phyloP scores from a whole-genome alignment of 305 asterid species.

The Fraxinus angustifolia region DNA sequence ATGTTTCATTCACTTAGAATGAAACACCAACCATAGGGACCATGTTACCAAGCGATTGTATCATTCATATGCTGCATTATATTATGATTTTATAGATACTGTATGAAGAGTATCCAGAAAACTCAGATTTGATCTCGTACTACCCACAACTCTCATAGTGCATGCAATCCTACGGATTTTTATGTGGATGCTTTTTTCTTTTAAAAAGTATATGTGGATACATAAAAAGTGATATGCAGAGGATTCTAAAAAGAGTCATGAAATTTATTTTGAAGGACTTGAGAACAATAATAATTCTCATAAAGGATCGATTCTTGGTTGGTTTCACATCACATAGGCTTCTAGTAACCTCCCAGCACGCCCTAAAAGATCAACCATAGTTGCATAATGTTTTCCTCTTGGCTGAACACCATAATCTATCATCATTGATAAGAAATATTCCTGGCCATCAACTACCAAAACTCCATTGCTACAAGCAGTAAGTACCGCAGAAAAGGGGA shows the following conservation, averaged over 20 bases:
- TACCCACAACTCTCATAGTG: not conserved
- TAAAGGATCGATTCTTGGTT: too few species aligned
- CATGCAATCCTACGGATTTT: not conserved
- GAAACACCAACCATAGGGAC: not conserved
- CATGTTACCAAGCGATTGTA: not conserved
- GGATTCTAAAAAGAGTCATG: not conserved
- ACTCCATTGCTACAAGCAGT: slow-evolving; percentile 89
- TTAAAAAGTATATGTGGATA: not conserved
- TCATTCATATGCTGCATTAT: not conserved
- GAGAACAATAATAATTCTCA: not conserved
- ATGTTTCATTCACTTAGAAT: not conserved
- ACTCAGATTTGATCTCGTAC: not conserved
- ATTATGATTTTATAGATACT: not conserved
- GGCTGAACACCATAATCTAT: slow-evolving; percentile 73
- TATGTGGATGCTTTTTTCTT: not conserved
- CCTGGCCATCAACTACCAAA: slow-evolving; percentile 62
- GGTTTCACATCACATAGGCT: slow-evolving; percentile 36
- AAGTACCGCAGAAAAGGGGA: slow-evolving; percentile 77
- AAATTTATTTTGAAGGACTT: not conserved
- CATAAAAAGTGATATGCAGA: not conserved
- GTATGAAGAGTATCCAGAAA: not conserved
- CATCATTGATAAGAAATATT: slow-evolving; percentile 63
- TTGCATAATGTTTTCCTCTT: slow-evolving; percentile 66
- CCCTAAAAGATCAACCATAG: slow-evolving; percentile 79
- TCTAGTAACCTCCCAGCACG: slow-evolving; percentile 77